A percentile compares a stretch with the other conserved stretches of the same genome.
These are phyloP conservation scores for Alternaria arbusti DNA, from an alignment of 2,329 filamentous ascomycete genomes.

Conservation along the genomic window DNA sequence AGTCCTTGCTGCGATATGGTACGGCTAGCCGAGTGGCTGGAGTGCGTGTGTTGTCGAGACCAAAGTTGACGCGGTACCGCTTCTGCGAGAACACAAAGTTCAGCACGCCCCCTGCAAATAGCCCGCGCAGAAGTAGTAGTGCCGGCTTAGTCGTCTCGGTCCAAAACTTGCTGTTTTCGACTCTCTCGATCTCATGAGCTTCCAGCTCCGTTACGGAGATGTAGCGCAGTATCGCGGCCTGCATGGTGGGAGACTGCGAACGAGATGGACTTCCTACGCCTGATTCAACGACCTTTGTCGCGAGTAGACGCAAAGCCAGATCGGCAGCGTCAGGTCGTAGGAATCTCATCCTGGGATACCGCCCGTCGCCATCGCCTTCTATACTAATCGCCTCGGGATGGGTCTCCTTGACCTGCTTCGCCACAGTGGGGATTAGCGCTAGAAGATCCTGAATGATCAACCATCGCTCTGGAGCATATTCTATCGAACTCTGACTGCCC, in stretches of 20 bases:
- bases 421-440: slow-evolving; percentile 48
- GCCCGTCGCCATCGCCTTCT: slow-evolving; percentile 31
- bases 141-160: slow-evolving; percentile 38
- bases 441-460: slow-evolving; percentile 61
- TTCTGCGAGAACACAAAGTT: slow-evolving; percentile 62
- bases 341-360: slow-evolving; percentile 60
- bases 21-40: slow-evolving; percentile 62
- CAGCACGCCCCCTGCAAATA: slow-evolving; percentile 64
- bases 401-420: slow-evolving; percentile 31
- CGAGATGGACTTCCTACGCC: slow-evolving; percentile 58
- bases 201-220: slow-evolving; percentile 50
- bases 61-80: slow-evolving; percentile 71
- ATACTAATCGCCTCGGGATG: slow-evolving; percentile 56
- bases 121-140: slow-evolving; percentile 60
- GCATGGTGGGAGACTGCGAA: slow-evolving; percentile 38
- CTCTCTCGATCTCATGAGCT: slow-evolving; percentile 31
- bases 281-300: slow-evolving; percentile 49
- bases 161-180: slow-evolving; percentile 46
- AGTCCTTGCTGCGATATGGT: slow-evolving; percentile 70
- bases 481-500: slow-evolving; percentile 58
- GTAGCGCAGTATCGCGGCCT: slow-evolving; percentile 52
- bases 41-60: slow-evolving; percentile 57
- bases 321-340: slow-evolving; percentile 50
- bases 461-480: slow-evolving; percentile 65
- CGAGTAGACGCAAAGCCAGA: slow-evolving; percentile 32